Base-by-base conservation (phyloP, 768 basidiomycete genomes). In the Russula earlei region DNA sequence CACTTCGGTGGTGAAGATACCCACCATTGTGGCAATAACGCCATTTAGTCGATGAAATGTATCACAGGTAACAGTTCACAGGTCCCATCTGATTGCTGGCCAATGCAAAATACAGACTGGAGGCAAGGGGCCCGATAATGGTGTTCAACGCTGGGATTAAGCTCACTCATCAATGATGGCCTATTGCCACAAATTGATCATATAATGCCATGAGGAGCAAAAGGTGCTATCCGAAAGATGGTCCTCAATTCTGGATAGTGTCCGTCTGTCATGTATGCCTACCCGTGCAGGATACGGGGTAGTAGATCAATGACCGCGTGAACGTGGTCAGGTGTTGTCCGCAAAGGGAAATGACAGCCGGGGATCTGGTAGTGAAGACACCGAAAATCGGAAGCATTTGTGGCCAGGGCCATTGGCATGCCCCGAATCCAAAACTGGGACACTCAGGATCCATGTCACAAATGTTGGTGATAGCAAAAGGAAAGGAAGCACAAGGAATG, bases 351-450 rank as follows among this genome's bases (percentile, higher is more conserved):
- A 22, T 38, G n/a, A 36, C 46, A 19, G 29, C 47, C 46, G 34
- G 40, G 19, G 5, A 38, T 43, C 15, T 31, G 47, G 14, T 38
- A 43, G 19, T 44, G 43, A 58, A 54, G 52, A 49, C 20, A 43
- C 41, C 46, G 47, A 58, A 44, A 44, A 38, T 17, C 11, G 25
- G 19, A 49, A 20, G 36, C 31, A 22, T 37, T 22, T 42, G 57
- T 31, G 41, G 57, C 52, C 56, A 33, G 52, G 34, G 22, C 40
- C 33, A 45, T 57, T 52, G 50, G 29, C 38, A 46, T 50, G 41
- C 22, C 25, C 49, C 49, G 52, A 53, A 46, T 20, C 25, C 14
- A 15, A 41, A 57, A 52, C 33, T 15, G 33, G 40, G 36, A 52
- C 25, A 43, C 17, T 49, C 24, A 25, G 20, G 50, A 34, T 22